Evolutionary conservation across 257 asterid genomes (phyloP).

Genomic region (Rubia yunnanensis): DNA sequence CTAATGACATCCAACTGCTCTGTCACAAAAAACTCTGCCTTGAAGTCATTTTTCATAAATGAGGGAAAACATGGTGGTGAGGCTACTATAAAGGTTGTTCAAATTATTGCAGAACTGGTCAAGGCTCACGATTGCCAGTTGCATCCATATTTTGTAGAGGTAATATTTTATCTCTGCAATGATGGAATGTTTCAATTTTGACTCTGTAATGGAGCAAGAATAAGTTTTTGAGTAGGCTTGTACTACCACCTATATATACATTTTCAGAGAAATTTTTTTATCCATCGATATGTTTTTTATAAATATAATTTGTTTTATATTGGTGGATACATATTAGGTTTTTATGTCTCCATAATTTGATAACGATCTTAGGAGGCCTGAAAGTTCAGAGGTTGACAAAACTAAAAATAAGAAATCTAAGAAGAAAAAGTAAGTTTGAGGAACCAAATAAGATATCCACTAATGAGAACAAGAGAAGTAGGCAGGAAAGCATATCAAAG

Average conservation of each 20-base stretch:
- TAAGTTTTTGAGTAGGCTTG: no score
- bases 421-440: conserved; percentile 52
- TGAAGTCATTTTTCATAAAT: conserved; percentile 65
- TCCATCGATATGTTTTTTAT: no score
- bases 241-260: no score
- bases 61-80: conserved; percentile 98
- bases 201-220: no score
- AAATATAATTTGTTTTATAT: conserved; percentile 4
- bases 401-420: conserved; percentile 44
- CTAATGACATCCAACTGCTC: neutral
- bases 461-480: conserved; percentile 55
- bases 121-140: conserved; percentile 65
- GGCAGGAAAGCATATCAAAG: conserved; percentile 56
- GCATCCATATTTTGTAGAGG: conserved; percentile 92
- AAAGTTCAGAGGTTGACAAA: conserved; percentile 40
- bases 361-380: conserved; percentile 73
- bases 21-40: conserved; percentile 53
- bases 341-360: conserved; percentile 67
- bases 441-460: conserved; percentile 50
- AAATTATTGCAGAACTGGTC: conserved; percentile 71
- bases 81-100: conserved; percentile 87
- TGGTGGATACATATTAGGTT: conserved; percentile 32
- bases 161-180: conserved; percentile 16
- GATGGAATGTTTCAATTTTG: neutral
- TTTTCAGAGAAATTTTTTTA: no score